Conservation (phyloP, 2,329 filamentous ascomycete species). For the Thelonectria rubi region DNA sequence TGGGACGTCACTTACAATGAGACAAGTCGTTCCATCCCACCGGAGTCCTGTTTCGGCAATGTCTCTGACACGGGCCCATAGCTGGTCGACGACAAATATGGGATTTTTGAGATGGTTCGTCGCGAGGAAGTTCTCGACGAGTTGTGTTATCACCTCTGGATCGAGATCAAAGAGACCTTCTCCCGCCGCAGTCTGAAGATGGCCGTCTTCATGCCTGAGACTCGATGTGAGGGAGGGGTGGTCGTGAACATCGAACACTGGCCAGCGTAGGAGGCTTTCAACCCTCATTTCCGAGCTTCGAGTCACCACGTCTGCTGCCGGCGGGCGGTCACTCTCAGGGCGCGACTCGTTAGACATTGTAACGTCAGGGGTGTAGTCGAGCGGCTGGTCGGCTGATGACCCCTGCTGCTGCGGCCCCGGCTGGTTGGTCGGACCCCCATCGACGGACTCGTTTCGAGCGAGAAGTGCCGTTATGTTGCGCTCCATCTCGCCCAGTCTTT, state of each 20-base stretch:
- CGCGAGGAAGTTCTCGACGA: slow-evolving; percentile 35
- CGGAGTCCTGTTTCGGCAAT: slow-evolving; percentile 27
- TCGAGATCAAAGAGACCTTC: slow-evolving; percentile 29
- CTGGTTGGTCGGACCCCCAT: not conserved
- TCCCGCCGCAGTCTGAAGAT: slow-evolving; percentile 1
- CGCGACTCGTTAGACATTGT: slow-evolving; percentile 5
- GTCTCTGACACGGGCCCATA: slow-evolving; percentile 28
- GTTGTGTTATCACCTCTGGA: slow-evolving; percentile 24
- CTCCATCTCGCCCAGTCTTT: slow-evolving; percentile 31
- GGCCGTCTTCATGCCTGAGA: slow-evolving; percentile 12
- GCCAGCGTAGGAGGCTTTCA: slow-evolving; percentile 23
- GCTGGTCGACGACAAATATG: slow-evolving; percentile 28
- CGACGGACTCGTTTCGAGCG: slow-evolving; percentile 2
- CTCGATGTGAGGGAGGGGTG: slow-evolving; percentile 18
- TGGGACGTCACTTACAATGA: slow-evolving; percentile 29
- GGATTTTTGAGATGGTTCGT: slow-evolving; percentile 38
- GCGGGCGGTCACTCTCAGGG: slow-evolving; percentile 17
- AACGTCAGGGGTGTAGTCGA: not conserved
- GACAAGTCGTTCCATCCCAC: slow-evolving; percentile 36
- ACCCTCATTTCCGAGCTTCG: slow-evolving; percentile 29
- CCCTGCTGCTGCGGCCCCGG: not conserved
- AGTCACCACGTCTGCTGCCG: slow-evolving; percentile 24
- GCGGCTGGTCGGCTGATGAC: not conserved
- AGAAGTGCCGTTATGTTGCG: slow-evolving; percentile 18
- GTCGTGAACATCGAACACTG: slow-evolving; percentile 15